These are phyloP conservation scores for Volutella citrinella DNA, from an alignment of 2,329 filamentous ascomycete genomes.

Conservation along the genomic window DNA sequence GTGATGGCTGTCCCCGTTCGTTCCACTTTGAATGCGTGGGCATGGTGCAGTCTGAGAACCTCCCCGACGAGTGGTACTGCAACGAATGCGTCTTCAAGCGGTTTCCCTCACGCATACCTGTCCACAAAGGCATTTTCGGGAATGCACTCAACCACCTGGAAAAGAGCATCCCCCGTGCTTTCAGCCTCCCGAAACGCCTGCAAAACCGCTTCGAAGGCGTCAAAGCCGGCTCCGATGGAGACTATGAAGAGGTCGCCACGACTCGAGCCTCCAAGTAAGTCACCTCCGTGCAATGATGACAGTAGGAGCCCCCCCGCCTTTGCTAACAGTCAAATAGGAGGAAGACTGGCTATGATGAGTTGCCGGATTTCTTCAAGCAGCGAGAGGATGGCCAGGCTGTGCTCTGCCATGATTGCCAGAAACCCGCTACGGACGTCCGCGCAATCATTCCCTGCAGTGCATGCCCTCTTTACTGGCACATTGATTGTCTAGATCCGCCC, in stretches of 20 bases:
- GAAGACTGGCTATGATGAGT: slow-evolving; percentile 56
- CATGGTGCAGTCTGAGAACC: slow-evolving; percentile 66
- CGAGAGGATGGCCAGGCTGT: slow-evolving; percentile 75
- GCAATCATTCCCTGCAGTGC: slow-evolving; percentile 84
- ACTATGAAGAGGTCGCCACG: slow-evolving; percentile 68
- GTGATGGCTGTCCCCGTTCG: slow-evolving; percentile 84
- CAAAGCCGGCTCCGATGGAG: slow-evolving; percentile 70
- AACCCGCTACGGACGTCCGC: slow-evolving; percentile 56
- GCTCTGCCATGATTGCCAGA: slow-evolving; percentile 74
- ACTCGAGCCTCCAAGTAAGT: slow-evolving; percentile 64
- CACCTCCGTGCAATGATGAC: slow-evolving; percentile 1
- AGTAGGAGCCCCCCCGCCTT: too few relatives aligned
- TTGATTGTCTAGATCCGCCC: slow-evolving; percentile 87
- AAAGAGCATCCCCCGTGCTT: slow-evolving; percentile 68
- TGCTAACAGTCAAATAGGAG: too few relatives aligned
- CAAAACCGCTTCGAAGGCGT: slow-evolving; percentile 80
- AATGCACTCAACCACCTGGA: slow-evolving; percentile 63
- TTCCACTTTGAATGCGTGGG: slow-evolving; percentile 90
- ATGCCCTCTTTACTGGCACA: slow-evolving; percentile 82
- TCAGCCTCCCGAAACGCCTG: slow-evolving; percentile 66
- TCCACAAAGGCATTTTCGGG: slow-evolving; percentile 56
- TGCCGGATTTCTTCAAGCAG: slow-evolving; percentile 64
- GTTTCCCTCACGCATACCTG: slow-evolving; percentile 43
- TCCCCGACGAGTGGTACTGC: slow-evolving; percentile 83
- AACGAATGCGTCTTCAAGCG: slow-evolving; percentile 61